phyloP scores from a whole-genome alignment of 139 green algal species.

The Closterium sp. region DNA sequence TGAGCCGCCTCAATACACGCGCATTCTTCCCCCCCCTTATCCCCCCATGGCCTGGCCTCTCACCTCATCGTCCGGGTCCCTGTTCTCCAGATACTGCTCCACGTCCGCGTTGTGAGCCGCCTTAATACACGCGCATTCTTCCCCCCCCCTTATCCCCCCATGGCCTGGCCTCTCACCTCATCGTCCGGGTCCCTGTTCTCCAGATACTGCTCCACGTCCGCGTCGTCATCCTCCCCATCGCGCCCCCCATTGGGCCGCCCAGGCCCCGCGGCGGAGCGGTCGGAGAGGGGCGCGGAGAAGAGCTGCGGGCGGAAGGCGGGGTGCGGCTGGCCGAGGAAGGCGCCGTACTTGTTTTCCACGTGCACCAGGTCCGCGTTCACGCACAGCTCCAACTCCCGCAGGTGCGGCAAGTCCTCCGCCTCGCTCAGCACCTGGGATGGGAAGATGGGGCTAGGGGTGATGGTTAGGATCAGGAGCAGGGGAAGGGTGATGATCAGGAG shows the following conservation, averaged over 20 bases:
- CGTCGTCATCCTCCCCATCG: constrained; percentile 4
- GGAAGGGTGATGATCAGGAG: too few relatives aligned
- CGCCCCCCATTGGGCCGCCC: background rate
- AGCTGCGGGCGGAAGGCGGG: background rate
- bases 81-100: too few relatives aligned
- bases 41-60: background rate
- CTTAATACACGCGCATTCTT: too few relatives aligned
- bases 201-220: constrained; percentile 3
- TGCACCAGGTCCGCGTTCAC: constrained; percentile 14
- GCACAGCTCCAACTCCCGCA: constrained; percentile 22
- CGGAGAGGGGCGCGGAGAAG: background rate
- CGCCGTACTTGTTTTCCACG: constrained; percentile 41
- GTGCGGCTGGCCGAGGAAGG: constrained; percentile 2
- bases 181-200: background rate
- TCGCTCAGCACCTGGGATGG: background rate
- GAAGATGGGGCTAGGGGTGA: too few relatives aligned
- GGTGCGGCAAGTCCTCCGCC: constrained; percentile 27
- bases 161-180: too few relatives aligned
- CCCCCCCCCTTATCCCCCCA: too few relatives aligned
- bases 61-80: background rate
- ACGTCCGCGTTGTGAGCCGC: too few relatives aligned
- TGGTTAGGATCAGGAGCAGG: too few relatives aligned
- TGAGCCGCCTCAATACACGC: background rate
- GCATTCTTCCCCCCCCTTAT: background rate
- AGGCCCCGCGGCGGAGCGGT: background rate